Percentiles rank a stretch among this genome's conserved stretches.
phyloP scores from a whole-genome alignment of 208 protist species.

The Leishmania mexicana region DNA sequence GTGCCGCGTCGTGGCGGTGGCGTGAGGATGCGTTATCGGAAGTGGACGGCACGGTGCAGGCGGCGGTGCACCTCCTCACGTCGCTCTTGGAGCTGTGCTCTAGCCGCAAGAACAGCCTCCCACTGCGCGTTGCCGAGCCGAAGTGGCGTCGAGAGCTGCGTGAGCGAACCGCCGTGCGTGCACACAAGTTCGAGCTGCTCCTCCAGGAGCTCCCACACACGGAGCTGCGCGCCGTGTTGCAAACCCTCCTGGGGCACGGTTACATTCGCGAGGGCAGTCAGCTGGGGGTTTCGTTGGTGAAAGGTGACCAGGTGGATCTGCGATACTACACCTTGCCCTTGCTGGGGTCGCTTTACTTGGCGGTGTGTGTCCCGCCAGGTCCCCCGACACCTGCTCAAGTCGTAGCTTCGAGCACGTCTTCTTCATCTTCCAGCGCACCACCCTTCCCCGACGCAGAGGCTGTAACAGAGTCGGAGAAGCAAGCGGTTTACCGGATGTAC shows the following conservation, averaged over 20 bases:
- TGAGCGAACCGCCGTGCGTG: constrained; percentile 50
- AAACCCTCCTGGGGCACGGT: constrained; percentile 48
- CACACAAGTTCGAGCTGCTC: constrained; percentile 82
- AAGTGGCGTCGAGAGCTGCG: constrained; percentile 57
- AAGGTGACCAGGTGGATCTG: constrained; percentile 63
- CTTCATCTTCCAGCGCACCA: neutral
- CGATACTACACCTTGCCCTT: constrained; percentile 62
- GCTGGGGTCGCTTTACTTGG: constrained; percentile 70
- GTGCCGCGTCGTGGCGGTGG: constrained; percentile 17
- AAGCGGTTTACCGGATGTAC: constrained; percentile 33
- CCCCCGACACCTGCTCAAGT: neutral
- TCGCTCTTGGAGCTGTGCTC: constrained; percentile 41
- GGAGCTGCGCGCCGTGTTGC: constrained; percentile 41
- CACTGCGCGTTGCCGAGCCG: constrained; percentile 39
- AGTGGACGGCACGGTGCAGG: constrained; percentile 30
- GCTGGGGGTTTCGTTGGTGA: constrained; percentile 48
- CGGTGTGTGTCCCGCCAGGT: constrained; percentile 19
- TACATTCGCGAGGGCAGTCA: constrained; percentile 42
- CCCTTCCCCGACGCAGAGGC: neutral
- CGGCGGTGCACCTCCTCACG: constrained; percentile 22
- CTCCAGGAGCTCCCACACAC: constrained; percentile 66
- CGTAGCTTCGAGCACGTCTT: neutral
- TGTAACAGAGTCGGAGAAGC: constrained; percentile 10
- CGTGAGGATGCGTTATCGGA: constrained; percentile 24
- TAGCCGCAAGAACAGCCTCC: constrained; percentile 29